Conservation (phyloP, 2,329 filamentous ascomycete species). For the Neurospora sp. region DNA sequence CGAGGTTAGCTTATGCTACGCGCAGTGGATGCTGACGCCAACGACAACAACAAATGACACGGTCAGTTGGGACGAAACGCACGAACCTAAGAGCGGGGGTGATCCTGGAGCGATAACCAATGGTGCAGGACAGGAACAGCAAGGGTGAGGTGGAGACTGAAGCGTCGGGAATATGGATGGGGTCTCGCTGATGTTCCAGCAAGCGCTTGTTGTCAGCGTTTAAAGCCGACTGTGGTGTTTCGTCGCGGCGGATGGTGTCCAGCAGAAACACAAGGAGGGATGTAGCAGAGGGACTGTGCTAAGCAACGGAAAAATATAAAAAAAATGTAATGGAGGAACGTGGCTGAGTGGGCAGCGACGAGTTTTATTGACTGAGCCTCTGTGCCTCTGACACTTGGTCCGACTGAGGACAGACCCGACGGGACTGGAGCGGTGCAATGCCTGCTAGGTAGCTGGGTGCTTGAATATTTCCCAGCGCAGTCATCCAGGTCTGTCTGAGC, state of each 20-base stretch:
- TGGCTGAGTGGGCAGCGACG: constrained; percentile 13
- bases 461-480: not conserved
- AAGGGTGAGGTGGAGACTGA: not conserved
- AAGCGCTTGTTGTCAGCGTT: not conserved
- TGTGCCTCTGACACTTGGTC: constrained; percentile 9
- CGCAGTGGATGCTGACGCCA: not conserved
- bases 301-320: constrained; percentile 11
- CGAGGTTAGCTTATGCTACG: not conserved
- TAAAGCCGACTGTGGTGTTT: not conserved
- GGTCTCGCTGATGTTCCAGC: not conserved
- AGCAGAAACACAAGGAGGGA: not conserved
- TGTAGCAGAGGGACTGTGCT: not conserved
- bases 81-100: not conserved
- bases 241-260: not conserved
- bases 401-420: not conserved
- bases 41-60: not conserved
- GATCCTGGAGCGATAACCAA: not conserved
- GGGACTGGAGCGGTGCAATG: constrained; percentile 9
- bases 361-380: constrained; percentile 20
- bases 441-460: constrained; percentile 7
- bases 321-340: constrained; percentile 15
- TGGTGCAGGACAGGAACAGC: not conserved
- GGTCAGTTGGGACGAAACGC: not conserved
- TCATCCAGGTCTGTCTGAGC: constrained; percentile 2
- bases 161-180: not conserved